Evolutionary conservation across 805 yeast genomes (phyloP), one percentile per base, ranked within the genome.

Genomic region (Sugiyamaella lignohabitans): DNA sequence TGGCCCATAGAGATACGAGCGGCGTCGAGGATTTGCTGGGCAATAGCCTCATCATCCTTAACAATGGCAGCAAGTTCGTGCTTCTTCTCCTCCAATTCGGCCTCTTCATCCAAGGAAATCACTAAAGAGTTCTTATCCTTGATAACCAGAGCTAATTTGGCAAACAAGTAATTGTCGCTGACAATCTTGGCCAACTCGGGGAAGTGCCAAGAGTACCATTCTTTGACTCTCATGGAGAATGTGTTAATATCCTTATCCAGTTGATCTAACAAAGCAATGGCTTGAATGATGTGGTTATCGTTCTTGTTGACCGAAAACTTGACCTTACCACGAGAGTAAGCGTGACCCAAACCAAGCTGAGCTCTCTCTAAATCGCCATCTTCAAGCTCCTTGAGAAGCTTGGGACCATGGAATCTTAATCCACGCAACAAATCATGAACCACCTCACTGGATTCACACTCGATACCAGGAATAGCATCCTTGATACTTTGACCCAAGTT

Each of bases 171-270:
- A 76, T 87, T 88, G 70, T 89, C 96, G 57, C 87, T 80, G 45
- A 86, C 94, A 61, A 89, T 78, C 71, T 84, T 86, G 60, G 94
- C 93, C 71, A 88, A 79, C 73, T 88, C 97, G 50, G 97, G 97
- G 82, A 93, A 88, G 68, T 88, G 97, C 97, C 97, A 88, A 61
- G 96, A 95, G 72, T 88, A 88, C 97, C 97, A 88, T 72, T 88
- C 97, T 74, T 88, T 87, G 57, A 85, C 93, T 71, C 97, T 82
- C 97, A 88, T 88, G 50, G 96, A 83, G 68, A 86, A 93, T 51
- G 96, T 89, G 76, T 93, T 93, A 70, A 93, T 84, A 67, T 93
- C 98, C 74, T 94, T 94, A 73, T 93, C 98, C 62, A 93, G 81
- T 72, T 93, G 96, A 66, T 94, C 98, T 62, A 93, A 79, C 59